phyloP scores from a whole-genome alignment of 1,139 yeast genomes.

The Debaryomyces subglobosus region DNA sequence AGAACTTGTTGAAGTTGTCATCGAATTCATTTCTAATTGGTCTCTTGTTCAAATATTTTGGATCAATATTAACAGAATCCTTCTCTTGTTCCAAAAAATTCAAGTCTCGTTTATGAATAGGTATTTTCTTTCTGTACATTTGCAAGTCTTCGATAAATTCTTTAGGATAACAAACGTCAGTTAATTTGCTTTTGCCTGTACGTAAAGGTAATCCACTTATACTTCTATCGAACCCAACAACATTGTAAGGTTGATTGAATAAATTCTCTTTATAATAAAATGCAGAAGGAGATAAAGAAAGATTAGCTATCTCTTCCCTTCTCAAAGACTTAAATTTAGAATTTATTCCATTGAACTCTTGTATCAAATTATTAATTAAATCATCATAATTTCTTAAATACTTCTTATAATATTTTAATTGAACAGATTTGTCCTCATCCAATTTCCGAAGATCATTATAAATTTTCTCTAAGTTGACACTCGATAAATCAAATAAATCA shows the following conservation, averaged over 20 bases:
- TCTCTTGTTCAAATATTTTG: slow-evolving; percentile 15
- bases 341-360: slow-evolving; percentile 41
- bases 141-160: slow-evolving; percentile 47
- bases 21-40: slow-evolving; percentile 6
- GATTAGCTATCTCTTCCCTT: slow-evolving; percentile 36
- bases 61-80: slow-evolving; percentile 24
- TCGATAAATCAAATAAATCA: slow-evolving; percentile 33
- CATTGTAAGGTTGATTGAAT: slow-evolving; percentile 42
- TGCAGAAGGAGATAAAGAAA: slow-evolving; percentile 32
- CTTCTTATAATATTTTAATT: slow-evolving; percentile 40
- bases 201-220: slow-evolving; percentile 45
- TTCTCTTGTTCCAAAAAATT: slow-evolving; percentile 40
- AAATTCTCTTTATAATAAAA: slow-evolving; percentile 34
- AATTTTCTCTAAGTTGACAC: slow-evolving; percentile 27
- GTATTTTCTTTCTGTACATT: slow-evolving; percentile 34
- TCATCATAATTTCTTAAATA: slow-evolving; percentile 37
- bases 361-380: slow-evolving; percentile 34
- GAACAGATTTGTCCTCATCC: slow-evolving; percentile 44
- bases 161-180: slow-evolving; percentile 31
- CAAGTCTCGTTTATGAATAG: slow-evolving; percentile 41
- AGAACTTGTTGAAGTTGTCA: slow-evolving; percentile 12
- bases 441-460: slow-evolving; percentile 36
- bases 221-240: slow-evolving; percentile 47
- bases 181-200: slow-evolving; percentile 25
- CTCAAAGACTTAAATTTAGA: slow-evolving; percentile 40